Evolutionary conservation across 768 basidiomycete genomes (phyloP), one percentile per base, ranked within the genome.

Genomic region (Coprinopsis marcescibilis): DNA sequence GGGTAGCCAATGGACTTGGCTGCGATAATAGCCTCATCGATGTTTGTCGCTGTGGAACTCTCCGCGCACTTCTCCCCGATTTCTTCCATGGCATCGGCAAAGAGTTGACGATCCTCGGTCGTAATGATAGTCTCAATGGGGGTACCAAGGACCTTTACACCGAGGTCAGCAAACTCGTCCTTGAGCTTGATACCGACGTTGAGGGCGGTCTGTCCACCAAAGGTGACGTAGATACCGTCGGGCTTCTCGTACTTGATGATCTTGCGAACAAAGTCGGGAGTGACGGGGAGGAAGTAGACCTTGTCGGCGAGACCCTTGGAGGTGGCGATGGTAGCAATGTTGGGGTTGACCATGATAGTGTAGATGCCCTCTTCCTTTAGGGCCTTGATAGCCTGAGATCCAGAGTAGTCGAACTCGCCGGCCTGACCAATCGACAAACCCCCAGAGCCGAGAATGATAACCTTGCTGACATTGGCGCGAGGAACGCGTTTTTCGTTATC

Each of bases 391-490:
- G 96, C 95, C 64, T 99, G 96, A 30, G 92, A 95, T 52, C 96
- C 96, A 0, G 96, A 98, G 70, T 99, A 99, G 68, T 99, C 96
- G 68, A 99, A 99, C 66, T 99, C 96, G 55, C 96, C 96, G 0
- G 96, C 96, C 63, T 99, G 96, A 41, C 96, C 96, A 54, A 99
- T 99, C 10, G 94, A 97, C 15, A 99, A 72, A 53, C 96, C 96
- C 23, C 96, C 96, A 4, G 95, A 97, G 38, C 96, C 96, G 42
- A 99, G 82, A 55, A 99, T 91, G 56, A 99, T 76, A 45, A 99
- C 94, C 69, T 99, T 99, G 57, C 78, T 80, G 43, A 96, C 91
- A 51, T 85, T 76, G 48, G 76, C 77, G 51, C 81, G 82, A 42
- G 85, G 88, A 33, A 76, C 71, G 45, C 74, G 80, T 65, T 60